phyloP scores from a whole-genome alignment of 1,139 yeast species.

The Taphrina flavorubra region DNA sequence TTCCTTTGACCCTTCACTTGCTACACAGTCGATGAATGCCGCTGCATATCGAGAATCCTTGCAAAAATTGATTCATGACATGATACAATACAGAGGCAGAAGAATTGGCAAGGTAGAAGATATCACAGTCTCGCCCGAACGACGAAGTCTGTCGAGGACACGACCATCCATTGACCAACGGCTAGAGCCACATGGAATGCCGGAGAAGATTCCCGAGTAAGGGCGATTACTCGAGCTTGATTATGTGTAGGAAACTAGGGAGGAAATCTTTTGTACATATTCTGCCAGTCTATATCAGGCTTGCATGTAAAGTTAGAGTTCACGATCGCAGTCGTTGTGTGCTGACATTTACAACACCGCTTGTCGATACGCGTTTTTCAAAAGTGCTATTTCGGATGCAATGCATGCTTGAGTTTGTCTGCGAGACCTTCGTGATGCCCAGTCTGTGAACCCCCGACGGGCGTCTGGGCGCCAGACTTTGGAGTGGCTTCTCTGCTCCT shows the following conservation, averaged over 20 bases:
- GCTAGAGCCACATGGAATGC: slow-evolving; percentile 2
- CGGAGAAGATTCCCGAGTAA: slow-evolving; percentile 19
- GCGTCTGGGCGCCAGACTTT: slow-evolving; percentile 20
- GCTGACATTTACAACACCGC: no score
- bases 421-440: slow-evolving; percentile 20
- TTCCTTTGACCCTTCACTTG: slow-evolving; percentile 18
- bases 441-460: background rate
- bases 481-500: slow-evolving; percentile 13
- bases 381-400: slow-evolving; percentile 1
- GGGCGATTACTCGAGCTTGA: background rate
- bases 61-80: slow-evolving; percentile 14
- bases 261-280: background rate
- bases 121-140: slow-evolving; percentile 36
- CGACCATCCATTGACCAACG: slow-evolving; percentile 34
- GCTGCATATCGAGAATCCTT: slow-evolving; percentile 34
- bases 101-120: slow-evolving; percentile 28
- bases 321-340: background rate
- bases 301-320: background rate
- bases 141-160: slow-evolving; percentile 25
- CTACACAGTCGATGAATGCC: slow-evolving; percentile 24
- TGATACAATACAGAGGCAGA: slow-evolving; percentile 24
- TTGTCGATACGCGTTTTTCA: background rate
- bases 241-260: slow-evolving; percentile 10
- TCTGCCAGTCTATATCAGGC: background rate
- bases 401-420: slow-evolving; percentile 24